Base-by-base conservation (phyloP, 495 filamentous ascomycete species). In the Aspergillus egyptiacus region DNA sequence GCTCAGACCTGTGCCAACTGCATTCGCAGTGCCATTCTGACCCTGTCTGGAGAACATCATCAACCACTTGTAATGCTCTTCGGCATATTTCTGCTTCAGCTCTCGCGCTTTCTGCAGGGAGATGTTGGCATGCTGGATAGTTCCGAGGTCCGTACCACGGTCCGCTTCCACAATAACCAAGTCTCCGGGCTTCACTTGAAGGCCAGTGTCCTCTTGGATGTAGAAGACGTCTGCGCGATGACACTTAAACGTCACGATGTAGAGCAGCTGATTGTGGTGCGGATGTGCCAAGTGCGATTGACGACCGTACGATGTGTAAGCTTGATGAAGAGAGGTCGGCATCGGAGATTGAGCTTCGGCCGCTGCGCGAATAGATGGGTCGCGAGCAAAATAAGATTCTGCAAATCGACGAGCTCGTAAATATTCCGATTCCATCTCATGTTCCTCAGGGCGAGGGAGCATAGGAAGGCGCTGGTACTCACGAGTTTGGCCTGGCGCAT, bases 151-250 rank as follows among this genome's bases (percentile, higher is more conserved):
- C 7, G 87, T 94, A 15, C 93, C 93, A 45, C 93, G 87, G 62
- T 98, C 93, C 11, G 93, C 93, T 68, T 98, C 93, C 24, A 96
- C 91, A 53, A 97, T 96, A 41, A 98, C 94, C 45, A 97, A 70
- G 62, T 98, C 93, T 25, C 94, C 94, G 23, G 78, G 78, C 50
- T 89, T 91, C 43, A 96, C 85, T 41, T 87, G 85, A 22, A 98
- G 75, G 2, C 94, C 94, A 10, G 90, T 96, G 35, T 89, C 89
- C 64, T 96, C 90, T 64, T 93, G 90, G 45, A 96, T 85, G 63
- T 95, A 96, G 64, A 96, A 98, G 15, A 97, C 88, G 58, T 96
- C 94, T 35, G 89, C 89, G 47, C 93, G 82, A 18, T 84, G 83
- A 60, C 89, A 95, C 61, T 98, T 98, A 75, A 98, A 98, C 2